A percentile compares a stretch with the other conserved stretches of the same genome.
Evolutionary conservation across 1,139 yeast species (phyloP).

Genomic region (Tardiomyces depauwii): DNA sequence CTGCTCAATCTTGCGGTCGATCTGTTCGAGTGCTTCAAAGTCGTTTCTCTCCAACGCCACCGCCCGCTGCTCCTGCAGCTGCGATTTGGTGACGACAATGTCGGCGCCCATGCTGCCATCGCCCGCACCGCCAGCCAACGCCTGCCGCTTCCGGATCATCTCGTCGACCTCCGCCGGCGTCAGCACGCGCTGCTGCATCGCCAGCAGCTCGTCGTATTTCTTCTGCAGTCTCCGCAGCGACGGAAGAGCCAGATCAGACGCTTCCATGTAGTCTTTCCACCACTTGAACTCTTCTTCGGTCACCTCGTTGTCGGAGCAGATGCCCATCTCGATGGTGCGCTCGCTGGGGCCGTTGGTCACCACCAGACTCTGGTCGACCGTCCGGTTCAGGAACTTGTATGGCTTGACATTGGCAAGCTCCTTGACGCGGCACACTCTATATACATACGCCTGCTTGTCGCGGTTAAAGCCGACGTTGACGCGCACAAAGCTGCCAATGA

Average conservation of each 20-base stretch:
- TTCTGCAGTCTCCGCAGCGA: conserved; percentile 53
- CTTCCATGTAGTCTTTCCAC: conserved; percentile 50
- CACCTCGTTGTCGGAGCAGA: conserved; percentile 68
- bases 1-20: conserved; percentile 42
- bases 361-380: conserved; percentile 28
- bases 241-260: conserved; percentile 51
- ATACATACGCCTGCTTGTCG: conserved; percentile 52
- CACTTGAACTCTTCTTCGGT: conserved; percentile 61
- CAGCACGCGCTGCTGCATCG: conserved; percentile 52
- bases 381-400: conserved; percentile 36
- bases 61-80: conserved; percentile 59
- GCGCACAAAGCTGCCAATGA: conserved; percentile 68
- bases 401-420: conserved; percentile 50
- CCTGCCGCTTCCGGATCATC: conserved; percentile 64
- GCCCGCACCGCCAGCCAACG: conserved; percentile 38
- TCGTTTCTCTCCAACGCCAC: conserved; percentile 65
- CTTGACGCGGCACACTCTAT: conserved; percentile 75
- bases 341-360: conserved; percentile 64
- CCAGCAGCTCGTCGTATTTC: conserved; percentile 49
- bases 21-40: conserved; percentile 36
- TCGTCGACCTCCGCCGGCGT: conserved; percentile 70
- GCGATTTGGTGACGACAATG: conserved; percentile 67
- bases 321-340: conserved; percentile 61
- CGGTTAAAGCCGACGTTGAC: conserved; percentile 67
- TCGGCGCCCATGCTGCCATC: conserved; percentile 40